These are phyloP conservation scores for Termitomyces sp. DNA, from an alignment of 768 basidiomycete species.

Conservation along the genomic window DNA sequence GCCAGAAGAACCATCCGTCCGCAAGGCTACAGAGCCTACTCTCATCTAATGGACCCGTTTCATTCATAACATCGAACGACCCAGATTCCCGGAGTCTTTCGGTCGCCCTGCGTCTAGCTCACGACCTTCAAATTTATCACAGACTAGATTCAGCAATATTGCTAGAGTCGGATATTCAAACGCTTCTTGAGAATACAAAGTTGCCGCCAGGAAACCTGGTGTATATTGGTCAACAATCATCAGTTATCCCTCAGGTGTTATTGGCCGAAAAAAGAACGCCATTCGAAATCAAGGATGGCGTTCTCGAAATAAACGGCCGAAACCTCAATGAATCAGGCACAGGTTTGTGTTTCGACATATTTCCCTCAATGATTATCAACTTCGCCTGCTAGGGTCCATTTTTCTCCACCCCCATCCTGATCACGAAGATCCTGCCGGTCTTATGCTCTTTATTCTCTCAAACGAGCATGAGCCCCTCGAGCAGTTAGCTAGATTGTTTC, in stretches of 20 bases:
- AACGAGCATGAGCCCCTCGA: slow-evolving; percentile 59
- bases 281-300: slow-evolving; percentile 22
- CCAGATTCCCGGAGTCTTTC: slow-evolving; percentile 33
- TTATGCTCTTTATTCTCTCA: slow-evolving; percentile 55
- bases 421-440: slow-evolving; percentile 14
- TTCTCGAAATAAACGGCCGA: slow-evolving; percentile 22
- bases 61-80: slow-evolving; percentile 47
- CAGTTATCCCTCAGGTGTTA: slow-evolving; percentile 26
- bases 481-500: slow-evolving; percentile 66
- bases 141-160: slow-evolving; percentile 64
- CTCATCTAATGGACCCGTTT: slow-evolving; percentile 44
- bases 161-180: slow-evolving; percentile 31
- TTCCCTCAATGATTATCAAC: background rate
- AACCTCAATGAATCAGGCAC: slow-evolving; percentile 22
- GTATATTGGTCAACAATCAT: slow-evolving; percentile 42
- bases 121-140: slow-evolving; percentile 65
- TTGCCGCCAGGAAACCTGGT: slow-evolving; percentile 49
- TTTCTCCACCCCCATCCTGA: slow-evolving; percentile 66
- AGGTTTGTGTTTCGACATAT: slow-evolving; percentile 19
- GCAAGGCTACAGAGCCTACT: slow-evolving; percentile 69
- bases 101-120: slow-evolving; percentile 60
- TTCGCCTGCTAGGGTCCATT: slow-evolving; percentile 36
- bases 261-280: slow-evolving; percentile 28
- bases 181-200: slow-evolving; percentile 13
- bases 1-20: slow-evolving; percentile 22